These are phyloP conservation scores for Climacium dendroides DNA, from an alignment of 225 moss, liverwort and hornwort species.

Conservation along the genomic window DNA sequence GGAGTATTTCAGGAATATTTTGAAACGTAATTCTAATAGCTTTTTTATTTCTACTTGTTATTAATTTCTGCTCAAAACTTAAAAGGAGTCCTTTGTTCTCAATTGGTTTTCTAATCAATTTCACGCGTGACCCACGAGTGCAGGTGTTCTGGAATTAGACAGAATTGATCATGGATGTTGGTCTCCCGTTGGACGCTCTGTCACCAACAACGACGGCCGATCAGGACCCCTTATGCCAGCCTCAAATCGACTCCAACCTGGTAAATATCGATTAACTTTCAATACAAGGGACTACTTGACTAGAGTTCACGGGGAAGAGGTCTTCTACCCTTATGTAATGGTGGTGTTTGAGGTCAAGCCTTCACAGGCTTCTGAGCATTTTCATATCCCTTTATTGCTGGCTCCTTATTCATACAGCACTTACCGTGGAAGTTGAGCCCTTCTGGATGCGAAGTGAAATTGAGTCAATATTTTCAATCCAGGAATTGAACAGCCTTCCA, in stretches of 20 bases:
- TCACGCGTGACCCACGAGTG: background rate
- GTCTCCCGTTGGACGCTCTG: constrained; percentile 50
- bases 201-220: constrained; percentile 66
- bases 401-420: constrained; percentile 79
- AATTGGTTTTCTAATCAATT: background rate
- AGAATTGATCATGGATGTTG: constrained; percentile 30
- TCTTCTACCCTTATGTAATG: constrained; percentile 50
- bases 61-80: background rate
- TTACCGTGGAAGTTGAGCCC: constrained; percentile 53
- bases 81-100: background rate
- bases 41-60: background rate
- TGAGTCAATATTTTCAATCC: background rate
- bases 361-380: constrained; percentile 66
- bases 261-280: constrained; percentile 78
- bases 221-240: constrained; percentile 58
- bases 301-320: constrained; percentile 17
- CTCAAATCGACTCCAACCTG: constrained; percentile 47
- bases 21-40: background rate
- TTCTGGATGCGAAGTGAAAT: background rate
- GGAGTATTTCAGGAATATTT: background rate
- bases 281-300: constrained; percentile 59
- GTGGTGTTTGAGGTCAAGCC: constrained; percentile 65
- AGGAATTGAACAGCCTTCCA: background rate
- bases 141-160: background rate
- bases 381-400: constrained; percentile 73